Evolutionary conservation across 1,139 yeast species (phyloP), one percentile per base, ranked within the genome.

Genomic region (Debaryomyces singareniensis): DNA sequence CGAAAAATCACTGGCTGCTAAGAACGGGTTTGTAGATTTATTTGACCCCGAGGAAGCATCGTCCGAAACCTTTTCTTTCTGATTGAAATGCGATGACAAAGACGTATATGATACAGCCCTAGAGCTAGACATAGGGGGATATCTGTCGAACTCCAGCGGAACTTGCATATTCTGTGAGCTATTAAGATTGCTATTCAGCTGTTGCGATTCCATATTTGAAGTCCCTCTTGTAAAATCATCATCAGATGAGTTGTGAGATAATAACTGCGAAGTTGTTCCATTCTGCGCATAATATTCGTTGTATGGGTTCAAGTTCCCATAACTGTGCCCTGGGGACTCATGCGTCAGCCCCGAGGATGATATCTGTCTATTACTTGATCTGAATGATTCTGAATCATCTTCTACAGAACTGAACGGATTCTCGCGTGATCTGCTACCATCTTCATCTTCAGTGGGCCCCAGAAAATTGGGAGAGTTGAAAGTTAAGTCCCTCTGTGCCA

Each of bases 141-240:
- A 75, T 42, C 81, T 58, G 44, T 75, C 81, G 40, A 59, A 75
- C 38, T 71, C 78, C 0, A 75, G 64, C 5, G 80, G 78, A n/a
- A 49, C 55, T 29, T 51, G 51, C 25, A 51, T 48, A 34, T 45
- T 45, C 31, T 41, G 43, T 25, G 42, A 5, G 4, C 20, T 13
- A 15, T 12, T 14, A 9, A 13, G 14, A 13, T 15, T 4, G 3
- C 26, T 26, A 20, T 11, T 26, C 21, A 18, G 21, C 22, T 21
- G 12, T 21, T 32, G 39, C 21, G 31, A 27, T 23, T 12, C 11
- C 25, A 9, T 7, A 6, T 7, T 7, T 13, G 25, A 23, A 7
- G 13, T 7, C 11, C 25, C 25, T 12, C 14, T 34, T 9, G 15
- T 29, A 18, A 42, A 53, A 30, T 53, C 60, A 13, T 46, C 50